Conservation (phyloP, 345 rosid species). For the Pistacia vera region DNA sequence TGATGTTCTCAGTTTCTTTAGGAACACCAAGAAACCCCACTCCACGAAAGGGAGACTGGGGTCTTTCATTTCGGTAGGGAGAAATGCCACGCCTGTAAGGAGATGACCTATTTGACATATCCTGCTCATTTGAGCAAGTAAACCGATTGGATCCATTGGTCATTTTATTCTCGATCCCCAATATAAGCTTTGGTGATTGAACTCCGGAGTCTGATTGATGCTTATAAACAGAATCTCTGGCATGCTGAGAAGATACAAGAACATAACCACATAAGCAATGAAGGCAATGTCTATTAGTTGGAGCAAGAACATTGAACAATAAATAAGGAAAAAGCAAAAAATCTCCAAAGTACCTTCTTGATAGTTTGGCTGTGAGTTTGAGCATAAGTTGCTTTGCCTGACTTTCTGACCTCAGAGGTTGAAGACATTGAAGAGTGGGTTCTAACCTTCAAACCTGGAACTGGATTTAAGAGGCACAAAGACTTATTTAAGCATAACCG, state of each 20-base stretch:
- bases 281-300: slow-evolving; percentile 11
- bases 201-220: slow-evolving; percentile 35
- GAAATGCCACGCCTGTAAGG: slow-evolving; percentile 57
- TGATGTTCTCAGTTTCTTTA: slow-evolving; percentile 56
- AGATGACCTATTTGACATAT: slow-evolving; percentile 44
- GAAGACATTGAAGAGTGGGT: slow-evolving; percentile 41
- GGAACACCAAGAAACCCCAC: slow-evolving; percentile 50
- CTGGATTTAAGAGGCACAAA: slow-evolving; percentile 54
- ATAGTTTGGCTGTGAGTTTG: slow-evolving; percentile 47
- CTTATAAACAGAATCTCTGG: slow-evolving; percentile 40
- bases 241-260: slow-evolving; percentile 40
- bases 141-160: slow-evolving; percentile 45
- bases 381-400: slow-evolving; percentile 40
- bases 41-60: slow-evolving; percentile 56
- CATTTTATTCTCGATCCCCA: slow-evolving; percentile 36
- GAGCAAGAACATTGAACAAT: slow-evolving; percentile 12
- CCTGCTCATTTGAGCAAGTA: slow-evolving; percentile 37
- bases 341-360: slow-evolving; percentile 44
- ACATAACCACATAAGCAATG: slow-evolving; percentile 12
- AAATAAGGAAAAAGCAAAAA: background rate
- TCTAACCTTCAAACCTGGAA: slow-evolving; percentile 58
- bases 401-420: slow-evolving; percentile 34
- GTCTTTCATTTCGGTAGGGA: slow-evolving; percentile 54
- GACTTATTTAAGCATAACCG: slow-evolving; percentile 68
- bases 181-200: slow-evolving; percentile 43